Percentiles rank a stretch among this genome's conserved stretches.
phyloP scores from a whole-genome alignment of 768 basidiomycete species.

The Phlegmacium glaucopus region DNA sequence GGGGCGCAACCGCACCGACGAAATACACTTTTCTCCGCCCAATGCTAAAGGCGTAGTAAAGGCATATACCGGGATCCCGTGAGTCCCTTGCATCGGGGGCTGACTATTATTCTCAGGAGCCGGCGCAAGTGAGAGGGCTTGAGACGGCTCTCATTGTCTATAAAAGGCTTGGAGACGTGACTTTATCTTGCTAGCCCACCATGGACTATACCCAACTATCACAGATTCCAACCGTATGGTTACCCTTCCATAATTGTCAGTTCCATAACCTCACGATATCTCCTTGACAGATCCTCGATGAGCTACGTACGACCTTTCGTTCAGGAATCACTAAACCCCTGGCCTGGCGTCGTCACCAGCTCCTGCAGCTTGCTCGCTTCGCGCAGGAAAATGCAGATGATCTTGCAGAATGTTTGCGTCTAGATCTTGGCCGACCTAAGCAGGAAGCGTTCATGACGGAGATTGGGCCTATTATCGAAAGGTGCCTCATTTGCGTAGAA shows the following conservation, averaged over 20 bases:
- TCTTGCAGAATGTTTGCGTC: slow-evolving; percentile 42
- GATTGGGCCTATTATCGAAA: slow-evolving; percentile 38
- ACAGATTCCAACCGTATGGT: slow-evolving; percentile 15
- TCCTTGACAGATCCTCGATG: slow-evolving; percentile 26
- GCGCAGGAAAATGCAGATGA: slow-evolving; percentile 58
- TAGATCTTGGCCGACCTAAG: slow-evolving; percentile 50
- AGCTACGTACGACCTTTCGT: slow-evolving; percentile 46
- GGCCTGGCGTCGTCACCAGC: slow-evolving; percentile 60
- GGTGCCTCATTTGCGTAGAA: slow-evolving; percentile 39
- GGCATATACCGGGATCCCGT: no score
- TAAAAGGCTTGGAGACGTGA: no score
- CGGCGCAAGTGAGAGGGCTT: no score
- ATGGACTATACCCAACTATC: slow-evolving; percentile 16
- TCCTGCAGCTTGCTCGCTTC: slow-evolving; percentile 59
- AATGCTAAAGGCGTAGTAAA: no score
- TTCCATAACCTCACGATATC: not conserved
- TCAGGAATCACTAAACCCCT: slow-evolving; percentile 47
- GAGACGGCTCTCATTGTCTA: no score
- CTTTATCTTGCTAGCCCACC: no score
- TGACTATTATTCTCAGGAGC: no score
- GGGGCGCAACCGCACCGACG: no score
- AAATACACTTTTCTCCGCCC: no score
- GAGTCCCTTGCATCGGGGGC: no score
- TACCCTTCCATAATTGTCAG: not conserved
- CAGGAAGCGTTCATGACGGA: slow-evolving; percentile 42